Percentiles rank a stretch among this genome's conserved stretches.
Conservation (phyloP, 306 rosid genomes). For the Boehmeria nivea region DNA sequence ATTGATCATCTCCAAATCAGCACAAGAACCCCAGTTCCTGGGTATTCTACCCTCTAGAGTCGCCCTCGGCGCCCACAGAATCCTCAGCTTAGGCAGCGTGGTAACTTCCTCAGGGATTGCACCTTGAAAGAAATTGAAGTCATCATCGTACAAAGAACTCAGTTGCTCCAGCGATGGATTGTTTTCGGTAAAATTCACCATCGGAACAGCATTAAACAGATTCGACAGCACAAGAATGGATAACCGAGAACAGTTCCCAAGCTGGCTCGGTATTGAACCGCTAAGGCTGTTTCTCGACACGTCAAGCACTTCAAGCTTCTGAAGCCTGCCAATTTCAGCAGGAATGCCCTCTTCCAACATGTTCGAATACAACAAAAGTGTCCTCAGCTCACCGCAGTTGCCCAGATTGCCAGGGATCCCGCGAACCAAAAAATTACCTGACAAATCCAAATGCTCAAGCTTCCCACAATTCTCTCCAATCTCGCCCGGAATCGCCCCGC, state of each 20-base stretch:
- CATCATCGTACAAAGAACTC: constrained; percentile 44
- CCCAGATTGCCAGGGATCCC: constrained; percentile 68
- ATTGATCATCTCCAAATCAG: constrained; percentile 65
- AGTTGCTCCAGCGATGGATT: constrained; percentile 31
- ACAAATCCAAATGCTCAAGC: constrained; percentile 85
- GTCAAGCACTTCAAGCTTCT: constrained; percentile 61
- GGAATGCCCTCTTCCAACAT: constrained; percentile 67
- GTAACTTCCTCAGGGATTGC: constrained; percentile 53
- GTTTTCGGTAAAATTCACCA: constrained; percentile 20
- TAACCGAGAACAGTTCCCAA: constrained; percentile 62
- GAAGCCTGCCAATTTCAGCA: constrained; percentile 50
- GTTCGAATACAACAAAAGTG: constrained; percentile 65
- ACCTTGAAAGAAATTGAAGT: constrained; percentile 70
- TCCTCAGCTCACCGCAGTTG: constrained; percentile 50
- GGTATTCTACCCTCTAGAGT: constrained; percentile 59
- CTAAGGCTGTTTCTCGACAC: constrained; percentile 81
- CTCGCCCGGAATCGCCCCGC: constrained; percentile 55
- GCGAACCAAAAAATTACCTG: constrained; percentile 52
- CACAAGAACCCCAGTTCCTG: constrained; percentile 59
- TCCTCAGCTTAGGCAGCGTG: constrained; percentile 57
- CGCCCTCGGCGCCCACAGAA: constrained; percentile 86
- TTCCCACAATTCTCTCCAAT: constrained; percentile 62
- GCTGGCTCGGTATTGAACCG: constrained; percentile 50
- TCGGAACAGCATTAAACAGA: constrained; percentile 42
- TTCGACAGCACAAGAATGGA: constrained; percentile 75